phyloP scores from a whole-genome alignment of 345 rosid species.

The Rhodomyrtus tomentosa region DNA sequence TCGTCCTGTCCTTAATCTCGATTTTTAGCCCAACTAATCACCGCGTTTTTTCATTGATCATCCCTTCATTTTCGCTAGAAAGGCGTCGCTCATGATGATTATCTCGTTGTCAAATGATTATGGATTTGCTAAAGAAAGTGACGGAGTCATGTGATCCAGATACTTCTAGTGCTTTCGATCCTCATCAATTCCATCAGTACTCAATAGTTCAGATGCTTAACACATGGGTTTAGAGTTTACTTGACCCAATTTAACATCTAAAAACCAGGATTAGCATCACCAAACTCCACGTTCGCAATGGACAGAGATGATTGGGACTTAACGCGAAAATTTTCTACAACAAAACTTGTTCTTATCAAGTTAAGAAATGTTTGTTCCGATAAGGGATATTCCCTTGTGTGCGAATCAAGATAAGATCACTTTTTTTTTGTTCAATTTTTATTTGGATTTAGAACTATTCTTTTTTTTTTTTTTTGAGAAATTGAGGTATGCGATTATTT shows the following conservation, averaged over 20 bases:
- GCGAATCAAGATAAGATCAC: too few relatives aligned
- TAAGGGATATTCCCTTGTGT: fast-evolving
- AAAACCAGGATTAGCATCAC: neutral
- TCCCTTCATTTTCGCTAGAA: neutral
- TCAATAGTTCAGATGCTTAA: neutral
- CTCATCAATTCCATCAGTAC: neutral
- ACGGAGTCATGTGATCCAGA: neutral
- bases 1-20: neutral
- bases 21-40: neutral
- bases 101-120: neutral
- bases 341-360: neutral
- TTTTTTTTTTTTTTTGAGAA: neutral
- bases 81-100: neutral
- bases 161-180: neutral
- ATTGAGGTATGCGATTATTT: neutral
- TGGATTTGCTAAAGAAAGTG: neutral
- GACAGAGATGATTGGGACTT: neutral
- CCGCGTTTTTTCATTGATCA: neutral
- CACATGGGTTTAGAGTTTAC: neutral
- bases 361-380: fast-evolving
- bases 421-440: fast-evolving
- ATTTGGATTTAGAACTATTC: neutral
- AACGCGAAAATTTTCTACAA: neutral
- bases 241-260: neutral
- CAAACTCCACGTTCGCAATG: neutral